Evolutionary conservation across 2,329 filamentous ascomycete genomes (phyloP), one percentile per base, ranked within the genome.

Genomic region (Teratosphaeriaceae sp.): DNA sequence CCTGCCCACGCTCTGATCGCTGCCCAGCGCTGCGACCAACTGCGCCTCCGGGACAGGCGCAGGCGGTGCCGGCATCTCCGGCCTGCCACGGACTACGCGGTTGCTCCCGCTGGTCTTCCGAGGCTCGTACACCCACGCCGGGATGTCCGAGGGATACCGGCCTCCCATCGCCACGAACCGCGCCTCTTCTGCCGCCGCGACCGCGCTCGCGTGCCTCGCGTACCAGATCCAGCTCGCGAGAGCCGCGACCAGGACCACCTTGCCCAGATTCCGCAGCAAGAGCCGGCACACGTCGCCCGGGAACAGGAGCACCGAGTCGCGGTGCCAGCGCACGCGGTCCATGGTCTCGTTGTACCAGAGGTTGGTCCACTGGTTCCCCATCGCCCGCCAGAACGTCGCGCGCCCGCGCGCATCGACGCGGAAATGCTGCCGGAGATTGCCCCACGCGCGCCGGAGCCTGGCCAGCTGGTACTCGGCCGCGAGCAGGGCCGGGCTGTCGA

Each of bases 401-500:
- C n/a, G n/a, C 4, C 35, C 35, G n/a, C n/a, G n/a, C n/a, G n/a
- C n/a, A n/a, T n/a, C n/a, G n/a, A n/a, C n/a, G n/a, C n/a, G n/a
- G n/a, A n/a, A n/a, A n/a, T n/a, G n/a, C n/a, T n/a, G n/a, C n/a
- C n/a, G n/a, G n/a, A n/a, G n/a, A n/a, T n/a, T n/a, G n/a, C n/a
- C n/a, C n/a, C n/a, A n/a, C n/a, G n/a, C n/a, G n/a, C n/a, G n/a
- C n/a, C n/a, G n/a, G n/a, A n/a, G n/a, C n/a, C n/a, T n/a, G n/a
- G n/a, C n/a, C n/a, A n/a, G n/a, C n/a, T n/a, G n/a, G 22, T 36
- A 31, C 40, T 42, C 40, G 30, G 19, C 9, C 4, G 18, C 18
- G 12, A 42, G 40, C 3, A 42, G 22, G 20, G 37, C 11, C 3
- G 24, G 20, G 40, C 27, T 42, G 20, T 42, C 19, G 26, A 42